A percentile compares a stretch with the other conserved stretches of the same genome.
Conservation (phyloP, 139 green algal genomes). For the Micractinium sp. region DNA sequence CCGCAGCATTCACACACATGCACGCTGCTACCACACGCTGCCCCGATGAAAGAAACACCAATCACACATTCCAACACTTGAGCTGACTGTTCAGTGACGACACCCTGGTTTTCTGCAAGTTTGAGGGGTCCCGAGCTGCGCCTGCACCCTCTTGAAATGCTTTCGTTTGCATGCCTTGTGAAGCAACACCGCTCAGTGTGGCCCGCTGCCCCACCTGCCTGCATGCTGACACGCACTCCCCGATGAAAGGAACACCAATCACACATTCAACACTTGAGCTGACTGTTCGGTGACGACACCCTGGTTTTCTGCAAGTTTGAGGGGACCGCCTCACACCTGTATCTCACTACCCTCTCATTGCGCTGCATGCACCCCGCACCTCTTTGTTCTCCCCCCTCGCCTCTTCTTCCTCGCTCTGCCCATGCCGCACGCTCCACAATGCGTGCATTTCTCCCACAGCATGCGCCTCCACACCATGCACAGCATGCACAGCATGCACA, state of each 20-base stretch:
- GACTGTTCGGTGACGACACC: slow-evolving; percentile 9
- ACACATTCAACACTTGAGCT: slow-evolving; percentile 41
- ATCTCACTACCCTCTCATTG: not conserved
- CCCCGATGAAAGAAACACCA: slow-evolving; percentile 29
- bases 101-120: slow-evolving; percentile 31
- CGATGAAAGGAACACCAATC: slow-evolving; percentile 33
- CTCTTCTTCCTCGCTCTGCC: not conserved
- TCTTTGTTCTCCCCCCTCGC: not conserved
- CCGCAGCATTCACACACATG: not conserved
- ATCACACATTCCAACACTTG: slow-evolving; percentile 38
- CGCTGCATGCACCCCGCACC: not conserved
- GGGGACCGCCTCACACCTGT: not conserved
- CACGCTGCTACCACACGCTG: not conserved
- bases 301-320: slow-evolving; percentile 30
- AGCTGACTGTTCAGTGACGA: slow-evolving; percentile 17
- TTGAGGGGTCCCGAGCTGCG: not conserved
- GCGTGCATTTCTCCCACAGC: too few species aligned
- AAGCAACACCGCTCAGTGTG: not conserved
- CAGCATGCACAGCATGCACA: not conserved
- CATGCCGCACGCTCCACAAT: not conserved
- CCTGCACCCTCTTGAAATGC: not conserved
- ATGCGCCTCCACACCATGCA: not conserved
- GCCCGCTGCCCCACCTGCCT: not conserved
- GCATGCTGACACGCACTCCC: not conserved
- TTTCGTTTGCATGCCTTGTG: not conserved